Evolutionary conservation across 345 rosid species (phyloP), one percentile per base, ranked within the genome.

Genomic region (Anastatica hierochuntica): DNA sequence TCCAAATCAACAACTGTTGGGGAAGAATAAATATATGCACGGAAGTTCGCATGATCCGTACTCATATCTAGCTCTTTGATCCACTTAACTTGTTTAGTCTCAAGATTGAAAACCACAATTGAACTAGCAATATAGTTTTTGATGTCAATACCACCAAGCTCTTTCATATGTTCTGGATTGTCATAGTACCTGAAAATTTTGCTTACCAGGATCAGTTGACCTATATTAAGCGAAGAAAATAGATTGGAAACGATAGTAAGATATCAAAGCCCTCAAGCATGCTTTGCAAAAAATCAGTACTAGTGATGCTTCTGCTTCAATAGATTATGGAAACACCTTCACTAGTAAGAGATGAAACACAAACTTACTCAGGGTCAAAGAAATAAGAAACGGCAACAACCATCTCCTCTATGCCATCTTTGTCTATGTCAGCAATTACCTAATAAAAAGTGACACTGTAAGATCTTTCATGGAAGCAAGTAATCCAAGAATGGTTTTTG

Each of bases 11-110:
- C 84, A 53, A 85, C 96, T 16, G 89, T 81, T 27, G 97, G 97
- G 50, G 97, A 83, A 60, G 99, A 94, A 66, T 83, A 84, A 65
- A 94, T 79, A 73, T 82, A 86, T 26, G 99, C 95, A 24, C 88
- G 88, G 64, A 66, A 88, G 26, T 76, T 77, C 52, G 80, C 59
- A 45, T 71, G 60, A 64, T 82, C 95, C 27, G 82, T 86, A 71
- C 97, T 94, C 65, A 81, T 41, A 76, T 94, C 99, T 53, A 94
- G 88, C 10, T 79, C 81, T 50, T 59, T 74, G 43, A 70, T 63
- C 99, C 99, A 94, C 62, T 94, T 94, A 66, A 94, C 89, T 83
- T 88, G 99, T 79, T 85, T 94, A 24, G 97, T 88, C 31, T 85
- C 97, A 64, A 94, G 96, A 76, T 88, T 79, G 74, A 88, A 94